Base-by-base conservation (phyloP, 2,329 filamentous ascomycete species). In the Fusarium sp. region DNA sequence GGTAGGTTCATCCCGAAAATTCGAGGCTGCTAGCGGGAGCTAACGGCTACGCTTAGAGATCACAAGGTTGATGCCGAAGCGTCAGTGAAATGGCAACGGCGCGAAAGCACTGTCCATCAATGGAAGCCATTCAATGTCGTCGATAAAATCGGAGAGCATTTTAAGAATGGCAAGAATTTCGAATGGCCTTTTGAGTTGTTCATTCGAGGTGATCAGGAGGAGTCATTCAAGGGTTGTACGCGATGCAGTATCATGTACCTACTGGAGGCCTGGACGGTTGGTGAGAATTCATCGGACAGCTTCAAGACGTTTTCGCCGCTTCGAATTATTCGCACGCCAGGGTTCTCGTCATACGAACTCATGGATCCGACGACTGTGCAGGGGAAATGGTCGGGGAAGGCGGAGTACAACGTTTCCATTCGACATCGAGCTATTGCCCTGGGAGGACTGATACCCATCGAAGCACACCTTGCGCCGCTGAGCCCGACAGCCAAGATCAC, bases 291-390 rank as follows among this genome's bases (percentile, higher is more conserved):
- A 8, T 30, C 57, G 0, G 9, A 38, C 2, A 62, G 44, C 22
- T 41, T 22, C 3, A 52, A 38, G 5, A 48, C 48, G 1, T 68
- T 68, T 1, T 13, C 26, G 6, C 66, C 66, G 1, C 34, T 68
- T 1, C 42, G 66, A 6, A 41, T 68, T 4, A 68, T 68, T 3
- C 56, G 64, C 1, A 63, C 64, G 2, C 66, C 64, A 0, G 30
- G 56, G 0, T 63, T 68, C 12, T 68, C 66, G 2, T 68, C 66
- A 2, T 68, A 68, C 8, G 64, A 68, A 17, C 66, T 68, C 4
- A 55, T 68, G 64, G 66, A 68, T 11, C 66, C 66, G 0, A 12
- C 56, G 1, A 55, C 56, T 5, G 64, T 62, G 6, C 48, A 68
- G 3, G 66, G 66, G 0, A 68, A 51, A 3, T 68, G 66, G 66